Conservation (phyloP, 2,329 filamentous ascomycete genomes). For the Colletotrichum spaethianum region DNA sequence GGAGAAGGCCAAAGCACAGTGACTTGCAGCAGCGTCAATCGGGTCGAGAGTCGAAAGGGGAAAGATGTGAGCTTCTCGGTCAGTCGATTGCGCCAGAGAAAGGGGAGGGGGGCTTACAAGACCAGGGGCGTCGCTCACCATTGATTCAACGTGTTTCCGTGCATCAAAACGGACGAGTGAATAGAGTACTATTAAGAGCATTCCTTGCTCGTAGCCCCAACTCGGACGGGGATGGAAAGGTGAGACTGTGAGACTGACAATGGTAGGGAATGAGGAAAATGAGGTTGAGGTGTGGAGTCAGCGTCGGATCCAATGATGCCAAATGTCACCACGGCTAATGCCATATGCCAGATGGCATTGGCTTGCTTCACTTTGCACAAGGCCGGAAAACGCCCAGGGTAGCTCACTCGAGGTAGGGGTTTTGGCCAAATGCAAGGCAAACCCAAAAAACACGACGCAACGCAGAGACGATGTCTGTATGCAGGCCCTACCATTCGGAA, state of each 20-base stretch:
- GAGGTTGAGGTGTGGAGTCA: neutral
- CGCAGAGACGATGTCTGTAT: constrained; percentile 18
- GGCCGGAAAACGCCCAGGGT: neutral
- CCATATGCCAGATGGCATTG: neutral
- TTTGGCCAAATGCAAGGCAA: neutral
- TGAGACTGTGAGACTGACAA: neutral
- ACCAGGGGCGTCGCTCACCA: neutral
- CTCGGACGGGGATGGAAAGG: neutral
- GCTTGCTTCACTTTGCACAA: constrained; percentile 5
- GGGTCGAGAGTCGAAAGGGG: neutral
- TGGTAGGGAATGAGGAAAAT: neutral
- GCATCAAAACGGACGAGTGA: neutral
- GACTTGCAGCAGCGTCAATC: neutral
- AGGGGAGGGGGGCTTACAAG: neutral
- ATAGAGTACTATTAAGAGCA: neutral
- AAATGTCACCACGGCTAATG: neutral
- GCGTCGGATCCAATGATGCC: neutral
- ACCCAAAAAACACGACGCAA: neutral
- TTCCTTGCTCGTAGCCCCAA: neutral
- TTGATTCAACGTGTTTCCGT: no score
- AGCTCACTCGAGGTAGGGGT: neutral
- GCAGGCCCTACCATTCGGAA: constrained; percentile 17
- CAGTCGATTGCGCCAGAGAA: neutral
- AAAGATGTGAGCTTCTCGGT: neutral
- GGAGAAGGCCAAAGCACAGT: constrained; percentile 23